Evolutionary conservation across 805 yeast genomes (phyloP), one percentile per base, ranked within the genome.

Genomic region (Candida krabiensis): DNA sequence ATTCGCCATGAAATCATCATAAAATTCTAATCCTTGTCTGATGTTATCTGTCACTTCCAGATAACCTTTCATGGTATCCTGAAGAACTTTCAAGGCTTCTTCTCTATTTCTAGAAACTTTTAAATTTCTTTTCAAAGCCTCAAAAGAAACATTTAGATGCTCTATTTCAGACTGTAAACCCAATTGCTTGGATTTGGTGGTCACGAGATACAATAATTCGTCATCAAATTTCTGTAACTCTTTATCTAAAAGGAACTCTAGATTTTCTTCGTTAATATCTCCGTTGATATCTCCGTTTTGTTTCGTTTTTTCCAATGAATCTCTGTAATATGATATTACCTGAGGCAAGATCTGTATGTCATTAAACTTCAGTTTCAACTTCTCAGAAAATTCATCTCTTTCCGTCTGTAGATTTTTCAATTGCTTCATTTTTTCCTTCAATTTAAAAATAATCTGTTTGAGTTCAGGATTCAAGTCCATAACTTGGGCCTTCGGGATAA

Each of bases 21-120:
- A 90, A 55, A 89, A 89, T 37, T 71, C 70, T 0, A 75, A 51
- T 0, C 96, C 96, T 49, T 83, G 85, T 21, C 71, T 71, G 19
- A 87, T 56, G 53, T 86, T 83, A 4, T 69, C 64, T 13, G 71
- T 58, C 2, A 86, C 69, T 49, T 83, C 86, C 19, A 70, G 58
- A 50, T 69, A 83, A 33, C 75, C 70, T 27, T 65, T 58, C 45
- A 69, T 75, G 1, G 73, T 75, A 4, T 66, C 58, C 37, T 78
- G 83, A 19, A 84, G 56, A 1, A 58, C 62, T 37, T 76, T 79
- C 29, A 85, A 57, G 1, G 75, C 73, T 16, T 64, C 62, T 35
- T 73, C 75, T 31, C 88, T 63, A 23, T 63, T 62, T 4, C 40
- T 43, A 2, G 66, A 53, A 1, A 61, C 46, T 13, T 52, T 38